Evolutionary conservation across 176 grass and related monocot species (phyloP).

Genomic region (Thinopyrum elongatum): DNA sequence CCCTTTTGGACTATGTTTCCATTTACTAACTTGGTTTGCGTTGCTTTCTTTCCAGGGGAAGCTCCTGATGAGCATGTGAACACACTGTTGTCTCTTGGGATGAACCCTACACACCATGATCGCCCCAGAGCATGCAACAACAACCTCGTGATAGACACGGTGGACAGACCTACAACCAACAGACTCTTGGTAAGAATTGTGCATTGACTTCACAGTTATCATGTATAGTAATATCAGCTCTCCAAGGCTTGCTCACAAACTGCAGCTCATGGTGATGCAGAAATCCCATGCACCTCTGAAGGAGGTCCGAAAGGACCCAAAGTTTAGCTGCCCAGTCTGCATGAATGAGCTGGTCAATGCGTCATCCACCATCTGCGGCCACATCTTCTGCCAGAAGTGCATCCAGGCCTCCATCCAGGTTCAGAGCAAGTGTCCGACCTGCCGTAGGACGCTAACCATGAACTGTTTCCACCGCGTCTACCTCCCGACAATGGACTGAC

Average conservation of each 20-base stretch:
- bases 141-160: neutral
- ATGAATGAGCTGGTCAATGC: constrained; percentile 52
- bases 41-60: constrained; percentile 41
- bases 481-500: constrained; percentile 58
- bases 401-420: constrained; percentile 57
- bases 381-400: constrained; percentile 86
- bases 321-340: constrained; percentile 81
- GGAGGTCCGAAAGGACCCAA: constrained; percentile 45
- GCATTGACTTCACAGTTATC: neutral
- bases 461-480: constrained; percentile 72
- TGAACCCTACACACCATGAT: constrained; percentile 23
- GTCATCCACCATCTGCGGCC: constrained; percentile 79
- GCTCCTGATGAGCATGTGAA: constrained; percentile 45
- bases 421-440: constrained; percentile 86
- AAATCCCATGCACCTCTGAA: constrained; percentile 32
- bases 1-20: constrained; percentile 4
- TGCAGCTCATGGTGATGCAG: neutral
- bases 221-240: neutral
- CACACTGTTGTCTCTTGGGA: constrained; percentile 41
- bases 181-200: neutral
- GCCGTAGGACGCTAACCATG: constrained; percentile 53
- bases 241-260: constrained; percentile 10
- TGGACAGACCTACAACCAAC: constrained; percentile 2
- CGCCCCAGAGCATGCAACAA: neutral
- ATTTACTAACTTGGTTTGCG: neutral